Conservation (phyloP, 441 rosid genomes). For the Gossypium laxum region DNA sequence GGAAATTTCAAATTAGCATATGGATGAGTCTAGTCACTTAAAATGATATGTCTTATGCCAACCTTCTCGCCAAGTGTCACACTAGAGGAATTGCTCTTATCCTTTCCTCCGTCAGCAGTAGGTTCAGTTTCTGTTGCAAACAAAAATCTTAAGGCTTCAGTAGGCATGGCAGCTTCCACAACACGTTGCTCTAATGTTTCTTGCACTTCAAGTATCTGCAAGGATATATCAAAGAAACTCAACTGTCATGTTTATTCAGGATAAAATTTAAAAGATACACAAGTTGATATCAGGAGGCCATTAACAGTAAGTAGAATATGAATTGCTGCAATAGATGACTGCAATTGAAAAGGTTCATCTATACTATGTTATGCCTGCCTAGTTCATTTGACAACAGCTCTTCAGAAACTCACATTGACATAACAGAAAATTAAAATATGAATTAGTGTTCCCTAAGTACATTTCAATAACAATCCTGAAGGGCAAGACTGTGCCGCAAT, state of each 20-base stretch:
- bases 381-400: neutral
- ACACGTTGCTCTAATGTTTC: constrained; percentile 58
- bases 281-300: neutral
- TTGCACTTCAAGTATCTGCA: constrained; percentile 37
- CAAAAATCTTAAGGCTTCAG: constrained; percentile 60
- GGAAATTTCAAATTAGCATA: constrained; percentile 20
- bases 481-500: neutral
- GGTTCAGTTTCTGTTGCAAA: constrained; percentile 24
- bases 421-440: neutral
- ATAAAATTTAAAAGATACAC: neutral
- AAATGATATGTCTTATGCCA: constrained; percentile 17
- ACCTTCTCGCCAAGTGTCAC: constrained; percentile 55
- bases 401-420: neutral
- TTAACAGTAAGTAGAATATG: neutral
- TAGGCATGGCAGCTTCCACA: constrained; percentile 56
- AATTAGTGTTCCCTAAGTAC: neutral
- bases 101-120: constrained; percentile 27
- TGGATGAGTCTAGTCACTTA: constrained; percentile 7
- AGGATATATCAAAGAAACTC: constrained; percentile 6
- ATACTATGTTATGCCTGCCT: neutral
- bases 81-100: constrained; percentile 17
- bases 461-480: neutral
- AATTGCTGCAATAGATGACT: neutral
- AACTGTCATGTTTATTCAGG: neutral
- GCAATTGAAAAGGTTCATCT: neutral